These are phyloP conservation scores for Debaryomycetaceae sp. DNA, from an alignment of 1,139 yeast species.

Conservation along the genomic window DNA sequence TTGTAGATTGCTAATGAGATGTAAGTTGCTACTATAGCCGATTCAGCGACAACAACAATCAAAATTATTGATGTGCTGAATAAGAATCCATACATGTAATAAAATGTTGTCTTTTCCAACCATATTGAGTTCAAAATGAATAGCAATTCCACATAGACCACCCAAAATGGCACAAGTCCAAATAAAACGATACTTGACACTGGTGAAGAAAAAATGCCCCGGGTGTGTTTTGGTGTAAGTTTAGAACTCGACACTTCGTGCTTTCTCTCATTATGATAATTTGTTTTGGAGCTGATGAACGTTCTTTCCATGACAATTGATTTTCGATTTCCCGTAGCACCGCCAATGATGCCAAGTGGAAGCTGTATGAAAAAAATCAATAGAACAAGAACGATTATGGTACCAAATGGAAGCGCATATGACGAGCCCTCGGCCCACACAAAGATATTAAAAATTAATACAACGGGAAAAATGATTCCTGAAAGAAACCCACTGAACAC, in stretches of 20 bases:
- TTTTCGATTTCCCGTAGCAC: constrained; percentile 49
- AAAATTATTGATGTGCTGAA: constrained; percentile 59
- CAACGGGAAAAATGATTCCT: constrained; percentile 47
- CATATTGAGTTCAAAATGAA: constrained; percentile 75
- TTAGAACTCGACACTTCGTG: not conserved
- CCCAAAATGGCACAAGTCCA: constrained; percentile 74
- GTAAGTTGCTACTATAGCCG: constrained; percentile 71
- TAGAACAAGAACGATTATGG: constrained; percentile 55
- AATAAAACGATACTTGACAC: constrained; percentile 35
- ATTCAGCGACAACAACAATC: constrained; percentile 62
- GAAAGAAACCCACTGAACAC: constrained; percentile 65
- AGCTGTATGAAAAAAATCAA: constrained; percentile 63
- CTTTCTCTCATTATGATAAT: not conserved
- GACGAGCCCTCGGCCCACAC: constrained; percentile 79
- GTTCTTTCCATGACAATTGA: constrained; percentile 6
- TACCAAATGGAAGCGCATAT: constrained; percentile 72
- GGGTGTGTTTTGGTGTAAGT: constrained; percentile 2
- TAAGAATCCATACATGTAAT: constrained; percentile 77
- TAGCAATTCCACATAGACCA: constrained; percentile 75
- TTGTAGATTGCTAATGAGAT: constrained; percentile 55
- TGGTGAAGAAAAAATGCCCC: constrained; percentile 19
- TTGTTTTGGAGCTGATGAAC: constrained; percentile 2
- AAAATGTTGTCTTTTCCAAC: constrained; percentile 76
- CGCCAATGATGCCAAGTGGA: constrained; percentile 76
- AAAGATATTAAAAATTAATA: constrained; percentile 59